Conservation (phyloP, 768 basidiomycete species). For the Macrocybe gigantea region DNA sequence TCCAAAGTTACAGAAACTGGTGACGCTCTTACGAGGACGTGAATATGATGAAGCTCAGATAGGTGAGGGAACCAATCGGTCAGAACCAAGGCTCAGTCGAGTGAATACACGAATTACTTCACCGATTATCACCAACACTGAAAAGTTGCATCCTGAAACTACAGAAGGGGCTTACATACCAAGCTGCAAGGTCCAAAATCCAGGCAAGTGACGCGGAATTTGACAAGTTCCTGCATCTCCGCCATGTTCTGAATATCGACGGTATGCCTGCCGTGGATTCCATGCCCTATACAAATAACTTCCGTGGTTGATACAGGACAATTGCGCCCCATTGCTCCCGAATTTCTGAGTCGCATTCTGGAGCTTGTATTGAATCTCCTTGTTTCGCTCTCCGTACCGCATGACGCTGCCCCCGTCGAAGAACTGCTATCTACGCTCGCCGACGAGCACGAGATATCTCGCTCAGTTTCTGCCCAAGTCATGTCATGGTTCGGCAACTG, state of each 20-base stretch:
- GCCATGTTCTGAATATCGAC: constrained; percentile 66
- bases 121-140: not conserved
- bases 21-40: constrained; percentile 50
- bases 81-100: constrained; percentile 1
- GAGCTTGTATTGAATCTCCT: constrained; percentile 71
- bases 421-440: constrained; percentile 56
- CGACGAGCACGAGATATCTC: constrained; percentile 67
- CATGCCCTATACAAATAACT: not conserved
- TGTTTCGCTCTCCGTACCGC: constrained; percentile 52
- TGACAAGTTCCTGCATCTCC: constrained; percentile 52
- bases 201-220: constrained; percentile 85
- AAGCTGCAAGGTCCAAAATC: constrained; percentile 54
- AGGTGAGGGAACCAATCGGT: constrained; percentile 10
- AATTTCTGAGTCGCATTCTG: constrained; percentile 65
- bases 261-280: constrained; percentile 32
- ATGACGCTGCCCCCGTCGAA: constrained; percentile 48
- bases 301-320: constrained; percentile 36
- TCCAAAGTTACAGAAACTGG: constrained; percentile 69
- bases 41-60: constrained; percentile 70
- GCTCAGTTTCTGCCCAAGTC: constrained; percentile 57
- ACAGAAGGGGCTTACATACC: constrained; percentile 41
- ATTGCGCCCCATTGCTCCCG: constrained; percentile 66
- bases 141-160: not conserved
- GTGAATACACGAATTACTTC: constrained; percentile 7
- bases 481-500: constrained; percentile 80